Base-by-base conservation (phyloP, 352 stramenopile species). In the Hyaloperonospora brassicae region DNA sequence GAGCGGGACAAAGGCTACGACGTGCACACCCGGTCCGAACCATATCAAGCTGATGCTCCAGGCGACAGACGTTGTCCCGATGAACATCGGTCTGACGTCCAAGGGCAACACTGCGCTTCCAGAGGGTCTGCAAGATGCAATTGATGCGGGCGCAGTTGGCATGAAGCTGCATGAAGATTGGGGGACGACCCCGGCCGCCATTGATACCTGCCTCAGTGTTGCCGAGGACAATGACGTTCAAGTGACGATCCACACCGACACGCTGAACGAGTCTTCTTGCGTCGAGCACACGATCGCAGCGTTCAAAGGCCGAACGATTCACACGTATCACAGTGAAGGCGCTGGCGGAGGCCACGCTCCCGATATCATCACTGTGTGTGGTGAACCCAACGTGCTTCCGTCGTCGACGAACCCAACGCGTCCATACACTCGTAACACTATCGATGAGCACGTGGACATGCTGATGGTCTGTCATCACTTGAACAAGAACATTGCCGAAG, bases 391-490 rank as follows among this genome's bases (percentile, higher is more conserved):
- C 64, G 93, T 98, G 2, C 72, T 98, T 24, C 95, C 95, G 17
- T 97, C 87, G 58, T 97, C 87, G 0, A 98, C 95, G 0, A 98
- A 98, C 76, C 95, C 95, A 9, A 98, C 95, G 30, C 84, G 93
- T 43, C 95, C 95, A 3, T 98, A 96, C 66, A 98, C 95, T 11
- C 74, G 81, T 40, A 98, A 98, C 69, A 98, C 95, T 23, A 97
- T 98, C 54, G 95, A 98, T 55, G 95, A 98, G 64, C 95, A 98
- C 67, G 84, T 98, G 30, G 95, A 98, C 74, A 98, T 98, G 95
- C 77, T 98, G 24, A 98, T 98, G 95, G 95, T 98, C 30, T 98
- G 95, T 62, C 95, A 98, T 68, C 95, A 98, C 63, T 80, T 98
- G 55, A 89, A 98, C 71, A 89, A 95, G 57, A 89, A 84, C 55